Conservation (phyloP, 768 basidiomycete genomes). For the Mycena amicta region DNA sequence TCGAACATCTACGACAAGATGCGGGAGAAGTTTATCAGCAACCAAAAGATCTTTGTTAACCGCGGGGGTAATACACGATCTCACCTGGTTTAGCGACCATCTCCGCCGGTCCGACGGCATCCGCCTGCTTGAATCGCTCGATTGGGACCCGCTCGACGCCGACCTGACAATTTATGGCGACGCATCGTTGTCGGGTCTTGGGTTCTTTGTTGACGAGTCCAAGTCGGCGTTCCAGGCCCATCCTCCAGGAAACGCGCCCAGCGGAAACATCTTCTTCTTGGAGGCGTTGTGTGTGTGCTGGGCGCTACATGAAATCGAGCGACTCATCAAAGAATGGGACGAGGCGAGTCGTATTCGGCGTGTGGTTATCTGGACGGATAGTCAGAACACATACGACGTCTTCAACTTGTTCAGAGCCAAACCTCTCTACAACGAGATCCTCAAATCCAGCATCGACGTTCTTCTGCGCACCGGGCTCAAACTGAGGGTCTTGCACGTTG, state of each 20-base stretch:
- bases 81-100: conserved; percentile 33
- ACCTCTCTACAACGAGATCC: conserved; percentile 24
- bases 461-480: conserved; percentile 14
- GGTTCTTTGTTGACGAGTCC: conserved; percentile 22
- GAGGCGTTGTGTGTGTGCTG: conserved; percentile 28
- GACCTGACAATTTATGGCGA: conserved; percentile 26
- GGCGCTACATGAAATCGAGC: conserved; percentile 5
- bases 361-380: conserved; percentile 29
- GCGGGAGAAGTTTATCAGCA: conserved; percentile 18
- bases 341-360: neutral
- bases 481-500: conserved; percentile 27
- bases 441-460: conserved; percentile 19
- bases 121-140: conserved; percentile 21
- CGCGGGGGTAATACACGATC: conserved; percentile 23
- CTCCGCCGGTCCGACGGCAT: conserved; percentile 24
- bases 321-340: neutral
- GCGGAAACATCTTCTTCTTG: conserved; percentile 26
- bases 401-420: conserved; percentile 18
- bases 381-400: conserved; percentile 26
- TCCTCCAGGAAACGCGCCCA: neutral
- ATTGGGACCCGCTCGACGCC: conserved; percentile 19
- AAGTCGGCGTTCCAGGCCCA: conserved; percentile 17
- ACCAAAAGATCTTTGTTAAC: conserved; percentile 30
- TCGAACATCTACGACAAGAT: conserved; percentile 35
- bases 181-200: conserved; percentile 23